phyloP scores from a whole-genome alignment of 2,329 filamentous ascomycete species.

The Aspergillus versicolor region DNA sequence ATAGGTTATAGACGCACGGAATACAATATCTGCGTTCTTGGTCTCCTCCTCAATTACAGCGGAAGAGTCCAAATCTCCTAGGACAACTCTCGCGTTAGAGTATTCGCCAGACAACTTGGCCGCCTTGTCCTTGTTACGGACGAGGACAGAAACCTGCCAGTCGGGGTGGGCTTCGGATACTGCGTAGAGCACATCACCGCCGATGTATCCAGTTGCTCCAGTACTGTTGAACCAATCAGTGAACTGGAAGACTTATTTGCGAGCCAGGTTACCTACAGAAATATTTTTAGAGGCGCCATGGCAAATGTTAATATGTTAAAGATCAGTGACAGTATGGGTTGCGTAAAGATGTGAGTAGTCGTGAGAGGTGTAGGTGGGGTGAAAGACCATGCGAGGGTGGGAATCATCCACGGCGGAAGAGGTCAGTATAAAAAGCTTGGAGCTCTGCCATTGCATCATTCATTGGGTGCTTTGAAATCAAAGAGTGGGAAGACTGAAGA shows the following conservation, averaged over 20 bases:
- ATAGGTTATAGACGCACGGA: slow-evolving; percentile 33
- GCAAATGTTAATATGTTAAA: not conserved
- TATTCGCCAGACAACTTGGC: slow-evolving; percentile 39
- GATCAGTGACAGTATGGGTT: not conserved
- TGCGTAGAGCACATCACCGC: slow-evolving; percentile 51
- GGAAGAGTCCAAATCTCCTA: slow-evolving; percentile 44
- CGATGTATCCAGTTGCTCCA: slow-evolving; percentile 55
- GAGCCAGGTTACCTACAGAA: slow-evolving; percentile 26
- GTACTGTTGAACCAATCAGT: slow-evolving; percentile 36
- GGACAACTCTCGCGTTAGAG: slow-evolving; percentile 42
- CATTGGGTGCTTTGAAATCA: slow-evolving; percentile 29
- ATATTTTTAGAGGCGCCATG: slow-evolving; percentile 34
- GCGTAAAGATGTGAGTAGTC: not conserved
- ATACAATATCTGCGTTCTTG: slow-evolving; percentile 48
- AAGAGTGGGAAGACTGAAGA: slow-evolving; percentile 10
- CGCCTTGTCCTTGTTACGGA: slow-evolving; percentile 46
- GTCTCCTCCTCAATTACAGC: slow-evolving; percentile 44
- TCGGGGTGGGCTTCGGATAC: slow-evolving; percentile 48
- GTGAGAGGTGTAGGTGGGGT: not conserved
- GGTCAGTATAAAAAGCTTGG: not conserved
- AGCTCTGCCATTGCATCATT: slow-evolving; percentile 8
- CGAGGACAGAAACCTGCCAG: slow-evolving; percentile 46
- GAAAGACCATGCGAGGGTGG: not conserved
- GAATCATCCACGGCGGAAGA: not conserved
- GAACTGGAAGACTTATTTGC: not conserved